Evolutionary conservation across 257 asterid species (phyloP).

Genomic region (Schizonepeta tenuifolia): DNA sequence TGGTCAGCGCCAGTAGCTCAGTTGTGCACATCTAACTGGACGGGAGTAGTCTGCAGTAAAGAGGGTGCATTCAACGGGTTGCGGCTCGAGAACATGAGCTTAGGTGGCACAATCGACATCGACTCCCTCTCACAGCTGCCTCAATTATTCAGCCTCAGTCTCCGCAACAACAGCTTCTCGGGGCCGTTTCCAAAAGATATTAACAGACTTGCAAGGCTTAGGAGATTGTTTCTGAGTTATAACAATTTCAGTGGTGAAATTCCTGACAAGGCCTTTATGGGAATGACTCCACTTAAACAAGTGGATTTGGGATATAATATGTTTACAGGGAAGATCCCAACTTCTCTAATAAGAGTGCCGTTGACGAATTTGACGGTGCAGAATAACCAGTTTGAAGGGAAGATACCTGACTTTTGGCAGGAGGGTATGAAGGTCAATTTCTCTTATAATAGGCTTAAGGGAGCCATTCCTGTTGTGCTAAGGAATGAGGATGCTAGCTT

Average conservation of each 20-base stretch:
- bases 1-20: constrained; percentile 41
- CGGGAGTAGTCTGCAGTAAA: constrained; percentile 44
- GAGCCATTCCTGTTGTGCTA: constrained; percentile 52
- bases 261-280: constrained; percentile 48
- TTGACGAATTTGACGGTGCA: constrained; percentile 53
- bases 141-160: constrained; percentile 47
- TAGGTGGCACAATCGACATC: constrained; percentile 46
- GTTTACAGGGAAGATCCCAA: constrained; percentile 56
- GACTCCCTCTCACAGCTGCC: constrained; percentile 35
- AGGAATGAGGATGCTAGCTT: constrained; percentile 41
- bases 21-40: constrained; percentile 52
- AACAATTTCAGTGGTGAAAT: constrained; percentile 64
- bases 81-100: constrained; percentile 53
- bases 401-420: constrained; percentile 67
- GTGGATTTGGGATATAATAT: constrained; percentile 49
- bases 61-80: constrained; percentile 41
- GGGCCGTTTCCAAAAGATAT: constrained; percentile 53
- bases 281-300: constrained; percentile 50
- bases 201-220: constrained; percentile 41
- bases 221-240: constrained; percentile 55
- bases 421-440: constrained; percentile 41
- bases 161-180: constrained; percentile 53
- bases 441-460: constrained; percentile 57
- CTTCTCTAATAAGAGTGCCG: constrained; percentile 48
- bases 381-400: constrained; percentile 55